A percentile compares a stretch with the other conserved stretches of the same genome.
These are phyloP conservation scores for Phoenix dactylifera DNA, from an alignment of 176 grass and related monocot species.

Conservation along the genomic window DNA sequence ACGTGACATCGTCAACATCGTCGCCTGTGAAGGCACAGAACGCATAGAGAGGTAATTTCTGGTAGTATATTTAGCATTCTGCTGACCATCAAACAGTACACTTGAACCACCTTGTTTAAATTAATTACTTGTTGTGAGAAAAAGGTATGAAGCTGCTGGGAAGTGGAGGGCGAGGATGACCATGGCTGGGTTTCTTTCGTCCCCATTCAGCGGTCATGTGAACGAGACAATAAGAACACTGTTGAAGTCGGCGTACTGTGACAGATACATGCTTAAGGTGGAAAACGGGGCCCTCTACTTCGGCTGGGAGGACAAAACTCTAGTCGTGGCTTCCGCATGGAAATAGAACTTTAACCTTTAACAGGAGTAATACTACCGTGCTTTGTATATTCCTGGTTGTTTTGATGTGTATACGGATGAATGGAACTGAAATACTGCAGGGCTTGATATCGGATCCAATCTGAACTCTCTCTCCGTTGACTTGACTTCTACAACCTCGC, in stretches of 20 bases:
- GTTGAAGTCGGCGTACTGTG: slow-evolving; percentile 54
- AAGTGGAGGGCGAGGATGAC: slow-evolving; percentile 96
- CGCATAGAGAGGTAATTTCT: slow-evolving; percentile 84
- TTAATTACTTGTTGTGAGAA: slow-evolving; percentile 1
- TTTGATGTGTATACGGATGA: no score
- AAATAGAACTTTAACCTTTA: slow-evolving; percentile 29
- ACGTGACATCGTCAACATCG: slow-evolving; percentile 90
- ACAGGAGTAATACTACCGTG: no score
- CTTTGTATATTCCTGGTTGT: no score
- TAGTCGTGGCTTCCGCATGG: slow-evolving; percentile 88
- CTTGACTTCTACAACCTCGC: no score
- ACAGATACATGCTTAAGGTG: slow-evolving; percentile 73
- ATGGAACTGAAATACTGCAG: no score
- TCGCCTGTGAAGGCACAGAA: slow-evolving; percentile 90
- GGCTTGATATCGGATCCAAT: no score
- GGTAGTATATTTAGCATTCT: neutral
- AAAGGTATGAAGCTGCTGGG: slow-evolving; percentile 84
- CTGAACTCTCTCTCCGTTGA: no score
- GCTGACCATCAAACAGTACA: neutral
- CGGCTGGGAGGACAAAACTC: slow-evolving; percentile 79
- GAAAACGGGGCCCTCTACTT: slow-evolving; percentile 72
- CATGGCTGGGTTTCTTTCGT: slow-evolving; percentile 76
- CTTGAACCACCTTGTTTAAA: neutral
- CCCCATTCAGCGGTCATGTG: slow-evolving; percentile 53
- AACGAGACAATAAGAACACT: slow-evolving; percentile 41